A percentile compares a stretch with the other conserved stretches of the same genome.
These are phyloP conservation scores for Diaporthe amygdali DNA, from an alignment of 2,329 filamentous ascomycete genomes.

Conservation along the genomic window DNA sequence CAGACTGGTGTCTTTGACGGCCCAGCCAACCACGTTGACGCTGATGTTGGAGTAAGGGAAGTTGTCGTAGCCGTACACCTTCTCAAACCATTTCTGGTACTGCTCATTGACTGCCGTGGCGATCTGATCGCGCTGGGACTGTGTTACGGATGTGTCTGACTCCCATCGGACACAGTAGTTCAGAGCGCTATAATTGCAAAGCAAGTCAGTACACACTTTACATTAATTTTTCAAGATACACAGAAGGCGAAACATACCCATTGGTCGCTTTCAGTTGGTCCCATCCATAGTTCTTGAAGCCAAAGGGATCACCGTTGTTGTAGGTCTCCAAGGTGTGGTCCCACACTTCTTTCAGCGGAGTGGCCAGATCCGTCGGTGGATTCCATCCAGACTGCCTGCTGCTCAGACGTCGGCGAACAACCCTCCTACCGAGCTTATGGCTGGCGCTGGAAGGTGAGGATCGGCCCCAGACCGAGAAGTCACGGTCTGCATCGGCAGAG, in stretches of 20 bases:
- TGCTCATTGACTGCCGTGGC: slow-evolving; percentile 31
- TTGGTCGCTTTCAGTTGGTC: not conserved
- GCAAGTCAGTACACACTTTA: not conserved
- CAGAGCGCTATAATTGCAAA: slow-evolving; percentile 19
- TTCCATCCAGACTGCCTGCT: not conserved
- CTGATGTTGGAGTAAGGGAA: slow-evolving; percentile 7
- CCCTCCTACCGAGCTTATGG: not conserved
- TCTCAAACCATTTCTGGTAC: not conserved
- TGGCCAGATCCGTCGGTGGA: not conserved
- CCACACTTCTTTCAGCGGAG: slow-evolving; percentile 4
- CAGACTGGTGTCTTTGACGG: not conserved
- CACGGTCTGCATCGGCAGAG: not conserved
- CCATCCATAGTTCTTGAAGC: not conserved
- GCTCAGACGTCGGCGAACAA: not conserved
- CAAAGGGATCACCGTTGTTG: not conserved
- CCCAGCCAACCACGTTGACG: slow-evolving; percentile 8
- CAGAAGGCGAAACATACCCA: not conserved
- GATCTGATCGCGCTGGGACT: slow-evolving; percentile 44
- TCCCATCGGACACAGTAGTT: slow-evolving; percentile 53
- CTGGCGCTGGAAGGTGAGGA: not conserved
- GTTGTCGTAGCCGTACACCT: not conserved
- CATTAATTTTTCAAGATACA: not conserved
- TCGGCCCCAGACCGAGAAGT: not conserved
- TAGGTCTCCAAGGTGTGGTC: not conserved
- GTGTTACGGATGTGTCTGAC: slow-evolving; percentile 40